These are phyloP conservation scores for Pichia thaimueangensis DNA, from an alignment of 805 yeast species.

Conservation along the genomic window DNA sequence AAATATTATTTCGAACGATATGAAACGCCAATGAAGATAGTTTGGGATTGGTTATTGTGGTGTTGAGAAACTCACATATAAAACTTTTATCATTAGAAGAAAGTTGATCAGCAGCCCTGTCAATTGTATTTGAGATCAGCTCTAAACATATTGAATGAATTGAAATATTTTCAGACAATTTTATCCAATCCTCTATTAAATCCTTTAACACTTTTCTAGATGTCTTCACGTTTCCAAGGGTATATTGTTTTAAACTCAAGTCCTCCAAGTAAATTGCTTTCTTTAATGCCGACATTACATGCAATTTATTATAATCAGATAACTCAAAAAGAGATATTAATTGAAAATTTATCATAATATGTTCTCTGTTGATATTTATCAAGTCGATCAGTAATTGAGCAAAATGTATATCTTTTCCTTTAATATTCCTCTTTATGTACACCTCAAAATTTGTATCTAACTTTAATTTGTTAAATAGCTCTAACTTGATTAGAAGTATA, in stretches of 20 bases:
- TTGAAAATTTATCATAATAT: constrained; percentile 1
- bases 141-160: too few species aligned
- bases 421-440: background rate
- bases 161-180: background rate
- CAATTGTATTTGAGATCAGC: too few species aligned
- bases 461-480: constrained; percentile 2
- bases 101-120: too few species aligned
- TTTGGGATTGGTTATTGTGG: too few species aligned
- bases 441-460: background rate
- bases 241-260: background rate
- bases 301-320: background rate
- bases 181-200: constrained; percentile 2
- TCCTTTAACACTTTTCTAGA: background rate
- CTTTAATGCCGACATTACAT: background rate
- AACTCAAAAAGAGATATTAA: background rate
- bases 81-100: too few species aligned
- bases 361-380: background rate
- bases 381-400: background rate
- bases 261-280: background rate
- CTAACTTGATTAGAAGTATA: background rate
- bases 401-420: background rate
- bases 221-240: background rate
- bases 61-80: too few species aligned
- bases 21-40: too few species aligned
- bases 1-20: too few species aligned